Conservation (phyloP, 1,284 basidiomycete genomes). For the Bjerkandera adusta region DNA sequence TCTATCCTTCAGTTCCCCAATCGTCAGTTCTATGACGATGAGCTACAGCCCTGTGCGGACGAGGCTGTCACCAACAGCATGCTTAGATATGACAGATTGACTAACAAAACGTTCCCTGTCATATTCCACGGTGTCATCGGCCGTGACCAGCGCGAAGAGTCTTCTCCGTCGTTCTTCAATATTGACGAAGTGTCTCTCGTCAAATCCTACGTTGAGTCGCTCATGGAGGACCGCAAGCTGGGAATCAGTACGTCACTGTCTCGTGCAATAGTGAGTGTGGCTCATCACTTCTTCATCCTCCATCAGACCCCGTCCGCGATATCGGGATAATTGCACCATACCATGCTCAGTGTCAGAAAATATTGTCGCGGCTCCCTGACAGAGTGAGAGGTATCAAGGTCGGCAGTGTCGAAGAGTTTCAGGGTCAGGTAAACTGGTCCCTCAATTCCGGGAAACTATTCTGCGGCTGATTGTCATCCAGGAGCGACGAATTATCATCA, state of each 20-base stretch:
- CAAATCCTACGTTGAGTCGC: constrained; percentile 42
- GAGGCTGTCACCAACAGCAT: constrained; percentile 22
- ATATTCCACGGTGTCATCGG: constrained; percentile 59
- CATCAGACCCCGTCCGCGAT: constrained; percentile 31
- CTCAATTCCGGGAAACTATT: neutral
- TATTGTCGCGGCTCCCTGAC: constrained; percentile 30
- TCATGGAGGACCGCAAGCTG: constrained; percentile 31
- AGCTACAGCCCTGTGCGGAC: constrained; percentile 47
- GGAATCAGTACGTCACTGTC: constrained; percentile 37
- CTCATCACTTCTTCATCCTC: neutral
- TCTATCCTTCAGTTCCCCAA: constrained; percentile 56
- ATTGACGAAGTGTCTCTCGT: constrained; percentile 53
- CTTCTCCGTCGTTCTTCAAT: constrained; percentile 68
- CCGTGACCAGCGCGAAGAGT: constrained; percentile 58
- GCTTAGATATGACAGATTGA: constrained; percentile 29
- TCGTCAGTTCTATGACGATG: constrained; percentile 51
- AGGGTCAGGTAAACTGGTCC: constrained; percentile 50
- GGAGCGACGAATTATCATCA: constrained; percentile 65
- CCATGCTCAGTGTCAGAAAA: constrained; percentile 55
- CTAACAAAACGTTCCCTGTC: constrained; percentile 49
- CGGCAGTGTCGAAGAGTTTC: constrained; percentile 67
- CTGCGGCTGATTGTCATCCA: constrained; percentile 21
- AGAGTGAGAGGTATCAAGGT: constrained; percentile 46
- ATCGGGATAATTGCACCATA: constrained; percentile 66
- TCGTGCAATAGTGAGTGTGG: neutral